phyloP scores from a whole-genome alignment of 331 rosid genomes.

The Acacia concinna region DNA sequence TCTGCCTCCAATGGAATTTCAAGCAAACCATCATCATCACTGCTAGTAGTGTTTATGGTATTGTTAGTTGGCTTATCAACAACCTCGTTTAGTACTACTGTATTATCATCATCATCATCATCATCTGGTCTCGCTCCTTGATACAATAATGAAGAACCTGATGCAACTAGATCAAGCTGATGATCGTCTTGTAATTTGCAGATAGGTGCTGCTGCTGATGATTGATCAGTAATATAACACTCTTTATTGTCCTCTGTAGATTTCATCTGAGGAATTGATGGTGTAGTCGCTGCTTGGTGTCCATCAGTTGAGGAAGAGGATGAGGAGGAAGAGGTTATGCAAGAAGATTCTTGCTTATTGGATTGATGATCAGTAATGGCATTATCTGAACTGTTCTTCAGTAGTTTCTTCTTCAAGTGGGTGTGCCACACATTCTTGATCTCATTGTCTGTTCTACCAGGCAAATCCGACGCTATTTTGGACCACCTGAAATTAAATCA shows the following conservation, averaged over 20 bases:
- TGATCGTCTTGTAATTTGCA: neutral
- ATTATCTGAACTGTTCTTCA: slow-evolving; percentile 14
- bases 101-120: neutral
- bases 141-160: neutral
- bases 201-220: slow-evolving; percentile 32
- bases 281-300: neutral
- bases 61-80: slow-evolving; percentile 31
- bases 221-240: slow-evolving; percentile 28
- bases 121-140: neutral
- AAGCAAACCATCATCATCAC: neutral
- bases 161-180: neutral
- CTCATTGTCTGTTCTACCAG: slow-evolving; percentile 92
- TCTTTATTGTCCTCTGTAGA: slow-evolving; percentile 27
- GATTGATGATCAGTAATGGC: slow-evolving; percentile 39
- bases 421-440: slow-evolving; percentile 99
- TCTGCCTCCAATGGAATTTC: slow-evolving; percentile 60
- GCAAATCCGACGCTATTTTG: slow-evolving; percentile 70
- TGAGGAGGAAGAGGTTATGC: slow-evolving; percentile 51
- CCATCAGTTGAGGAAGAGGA: slow-evolving; percentile 41
- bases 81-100: slow-evolving; percentile 38
- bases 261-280: neutral
- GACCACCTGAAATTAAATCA: slow-evolving; percentile 64
- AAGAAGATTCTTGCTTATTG: slow-evolving; percentile 38
- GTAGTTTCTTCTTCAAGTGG: slow-evolving; percentile 62
- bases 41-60: neutral